Conservation (phyloP, 192 early-diverging fungal genomes). For the Coemansia sp. region DNA sequence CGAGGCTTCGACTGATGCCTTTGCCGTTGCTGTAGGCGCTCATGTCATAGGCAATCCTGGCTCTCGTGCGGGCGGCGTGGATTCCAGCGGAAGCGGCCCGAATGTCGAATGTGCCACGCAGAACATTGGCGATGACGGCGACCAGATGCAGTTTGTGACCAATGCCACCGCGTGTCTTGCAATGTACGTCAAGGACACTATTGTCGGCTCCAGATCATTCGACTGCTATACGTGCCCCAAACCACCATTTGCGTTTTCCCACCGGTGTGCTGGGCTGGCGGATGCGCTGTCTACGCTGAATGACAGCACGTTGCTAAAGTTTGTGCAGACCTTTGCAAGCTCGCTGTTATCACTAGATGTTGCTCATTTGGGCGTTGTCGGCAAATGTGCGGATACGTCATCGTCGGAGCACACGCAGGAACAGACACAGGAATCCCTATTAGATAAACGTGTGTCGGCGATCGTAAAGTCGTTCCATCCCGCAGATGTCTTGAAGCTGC, state of each 20-base stretch:
- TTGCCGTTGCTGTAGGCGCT: slow-evolving; percentile 40
- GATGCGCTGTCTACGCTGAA: slow-evolving; percentile 32
- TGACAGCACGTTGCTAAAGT: slow-evolving; percentile 17
- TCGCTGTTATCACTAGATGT: slow-evolving; percentile 21
- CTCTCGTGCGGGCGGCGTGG: not conserved
- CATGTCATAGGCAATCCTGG: not conserved
- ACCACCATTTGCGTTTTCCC: not conserved
- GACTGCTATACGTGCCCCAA: too few species aligned
- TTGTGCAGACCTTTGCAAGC: slow-evolving; percentile 16
- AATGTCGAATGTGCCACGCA: slow-evolving; percentile 6
- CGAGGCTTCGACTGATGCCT: slow-evolving; percentile 48
- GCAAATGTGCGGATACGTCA: not conserved
- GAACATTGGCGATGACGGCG: not conserved
- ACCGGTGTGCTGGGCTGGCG: slow-evolving; percentile 17
- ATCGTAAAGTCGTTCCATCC: slow-evolving; percentile 7
- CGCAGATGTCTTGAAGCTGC: slow-evolving; percentile 8
- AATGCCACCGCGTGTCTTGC: slow-evolving; percentile 37
- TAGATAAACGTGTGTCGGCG: slow-evolving; percentile 13
- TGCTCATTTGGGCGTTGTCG: slow-evolving; percentile 2
- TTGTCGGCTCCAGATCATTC: not conserved
- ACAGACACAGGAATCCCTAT: not conserved
- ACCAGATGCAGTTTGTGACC: slow-evolving; percentile 48
- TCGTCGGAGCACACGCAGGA: not conserved
- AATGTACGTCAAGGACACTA: slow-evolving; percentile 1
- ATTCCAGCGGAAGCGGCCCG: not conserved